phyloP scores from a whole-genome alignment of 129 eudicot species.

The Oenanthe sinensis region DNA sequence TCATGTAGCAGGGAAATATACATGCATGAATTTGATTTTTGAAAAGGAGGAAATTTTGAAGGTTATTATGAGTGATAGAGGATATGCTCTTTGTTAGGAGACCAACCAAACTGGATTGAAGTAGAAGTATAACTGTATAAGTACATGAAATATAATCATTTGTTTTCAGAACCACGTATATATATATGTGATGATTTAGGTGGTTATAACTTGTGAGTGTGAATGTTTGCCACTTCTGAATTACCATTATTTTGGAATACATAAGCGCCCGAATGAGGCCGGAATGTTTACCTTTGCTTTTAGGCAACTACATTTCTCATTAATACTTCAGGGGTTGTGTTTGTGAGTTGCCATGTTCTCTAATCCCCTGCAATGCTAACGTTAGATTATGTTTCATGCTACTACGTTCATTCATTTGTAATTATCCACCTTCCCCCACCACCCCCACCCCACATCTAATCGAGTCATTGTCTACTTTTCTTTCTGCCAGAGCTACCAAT shows the following conservation, averaged over 20 bases:
- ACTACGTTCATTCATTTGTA: not conserved
- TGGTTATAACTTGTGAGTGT: not conserved
- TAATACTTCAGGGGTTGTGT: not conserved
- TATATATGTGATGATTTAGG: too few relatives aligned
- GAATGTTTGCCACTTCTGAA: not conserved
- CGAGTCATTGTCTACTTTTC: not conserved
- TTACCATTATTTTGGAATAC: not conserved
- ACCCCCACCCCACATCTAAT: not conserved
- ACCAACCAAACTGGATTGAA: not conserved
- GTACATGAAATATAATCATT: not conserved
- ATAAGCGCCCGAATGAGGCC: not conserved
- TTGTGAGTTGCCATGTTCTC: constrained; percentile 4
- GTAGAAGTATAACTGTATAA: not conserved
- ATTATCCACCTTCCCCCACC: not conserved
- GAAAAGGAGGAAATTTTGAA: not conserved
- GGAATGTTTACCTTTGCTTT: not conserved
- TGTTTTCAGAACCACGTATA: not conserved
- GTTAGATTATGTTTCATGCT: constrained; percentile 1
- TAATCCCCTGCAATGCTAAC: not conserved
- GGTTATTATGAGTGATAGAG: not conserved
- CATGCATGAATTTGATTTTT: not conserved
- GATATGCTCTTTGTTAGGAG: not conserved
- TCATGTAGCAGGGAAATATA: too few relatives aligned
- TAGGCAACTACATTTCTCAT: not conserved
- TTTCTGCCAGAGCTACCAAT: not conserved